Evolutionary conservation across 169 alveolate genomes (phyloP).

Genomic region (Babesia divergens): DNA sequence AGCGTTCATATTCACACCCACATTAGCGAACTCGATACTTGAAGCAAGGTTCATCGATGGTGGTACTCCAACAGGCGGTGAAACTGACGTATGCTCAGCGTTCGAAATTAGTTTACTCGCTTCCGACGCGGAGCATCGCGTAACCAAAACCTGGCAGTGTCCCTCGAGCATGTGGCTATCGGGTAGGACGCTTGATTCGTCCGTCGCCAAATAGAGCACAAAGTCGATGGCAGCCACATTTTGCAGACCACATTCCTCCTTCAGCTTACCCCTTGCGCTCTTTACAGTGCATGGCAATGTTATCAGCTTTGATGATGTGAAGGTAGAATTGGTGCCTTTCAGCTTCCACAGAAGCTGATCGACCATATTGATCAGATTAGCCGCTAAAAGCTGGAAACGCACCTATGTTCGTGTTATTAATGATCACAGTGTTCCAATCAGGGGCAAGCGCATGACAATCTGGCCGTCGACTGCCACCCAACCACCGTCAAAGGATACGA

Average conservation of each 20-base stretch:
- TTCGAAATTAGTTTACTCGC: constrained; percentile 41
- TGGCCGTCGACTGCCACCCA: no score
- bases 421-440: no score
- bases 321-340: constrained; percentile 55
- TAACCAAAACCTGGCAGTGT: constrained; percentile 12
- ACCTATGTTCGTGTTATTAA: no score
- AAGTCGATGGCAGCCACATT: constrained; percentile 42
- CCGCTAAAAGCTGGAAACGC: no score
- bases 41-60: background rate
- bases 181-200: constrained; percentile 37
- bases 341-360: constrained; percentile 48
- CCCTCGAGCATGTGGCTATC: constrained; percentile 21
- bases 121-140: constrained; percentile 46
- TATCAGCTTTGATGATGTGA: constrained; percentile 14
- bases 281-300: constrained; percentile 38
- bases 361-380: background rate
- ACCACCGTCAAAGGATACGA: no score
- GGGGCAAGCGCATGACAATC: no score
- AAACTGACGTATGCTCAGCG: constrained; percentile 20
- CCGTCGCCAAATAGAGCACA: constrained; percentile 36
- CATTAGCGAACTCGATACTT: background rate
- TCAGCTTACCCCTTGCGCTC: constrained; percentile 38
- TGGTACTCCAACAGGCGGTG: background rate
- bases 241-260: constrained; percentile 60
- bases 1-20: no score